Conservation (phyloP, 495 filamentous ascomycete genomes). For the Tuber umbilicatum region DNA sequence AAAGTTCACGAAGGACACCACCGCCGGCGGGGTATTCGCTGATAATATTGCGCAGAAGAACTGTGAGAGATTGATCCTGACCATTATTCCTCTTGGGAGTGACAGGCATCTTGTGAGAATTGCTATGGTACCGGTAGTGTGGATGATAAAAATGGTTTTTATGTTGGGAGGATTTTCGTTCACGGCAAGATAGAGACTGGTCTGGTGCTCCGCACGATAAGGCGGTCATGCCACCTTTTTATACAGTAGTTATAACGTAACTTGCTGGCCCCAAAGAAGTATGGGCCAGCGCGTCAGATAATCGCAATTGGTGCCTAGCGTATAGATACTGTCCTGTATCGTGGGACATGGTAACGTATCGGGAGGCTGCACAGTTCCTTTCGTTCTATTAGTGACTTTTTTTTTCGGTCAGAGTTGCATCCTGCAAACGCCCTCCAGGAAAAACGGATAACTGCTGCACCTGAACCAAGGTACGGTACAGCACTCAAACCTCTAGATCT, state of each 20-base stretch:
- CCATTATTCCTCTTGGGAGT: constrained; percentile 33
- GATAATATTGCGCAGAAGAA: constrained; percentile 42
- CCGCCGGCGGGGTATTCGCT: constrained; percentile 45
- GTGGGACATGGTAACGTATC: not conserved
- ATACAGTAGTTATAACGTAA: not conserved
- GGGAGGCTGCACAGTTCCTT: not conserved
- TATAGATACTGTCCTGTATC: not conserved
- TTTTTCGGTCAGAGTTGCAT: not conserved
- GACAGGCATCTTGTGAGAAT: constrained; percentile 21
- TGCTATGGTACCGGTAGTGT: not conserved
- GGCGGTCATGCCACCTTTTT: not conserved
- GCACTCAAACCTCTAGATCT: not conserved
- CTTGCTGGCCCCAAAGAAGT: not conserved
- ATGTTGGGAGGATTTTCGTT: not conserved
- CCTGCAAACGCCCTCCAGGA: not conserved
- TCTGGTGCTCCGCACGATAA: not conserved
- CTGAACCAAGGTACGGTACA: not conserved
- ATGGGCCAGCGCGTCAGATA: not conserved
- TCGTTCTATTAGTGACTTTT: not conserved
- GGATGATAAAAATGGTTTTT: not conserved
- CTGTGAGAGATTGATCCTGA: constrained; percentile 40
- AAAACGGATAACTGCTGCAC: not conserved
- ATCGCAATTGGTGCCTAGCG: not conserved
- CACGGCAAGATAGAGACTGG: not conserved
- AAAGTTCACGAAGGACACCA: constrained; percentile 43